These are phyloP conservation scores for Colletotrichum lupini DNA, from an alignment of 2,329 filamentous ascomycete genomes.

Conservation along the genomic window DNA sequence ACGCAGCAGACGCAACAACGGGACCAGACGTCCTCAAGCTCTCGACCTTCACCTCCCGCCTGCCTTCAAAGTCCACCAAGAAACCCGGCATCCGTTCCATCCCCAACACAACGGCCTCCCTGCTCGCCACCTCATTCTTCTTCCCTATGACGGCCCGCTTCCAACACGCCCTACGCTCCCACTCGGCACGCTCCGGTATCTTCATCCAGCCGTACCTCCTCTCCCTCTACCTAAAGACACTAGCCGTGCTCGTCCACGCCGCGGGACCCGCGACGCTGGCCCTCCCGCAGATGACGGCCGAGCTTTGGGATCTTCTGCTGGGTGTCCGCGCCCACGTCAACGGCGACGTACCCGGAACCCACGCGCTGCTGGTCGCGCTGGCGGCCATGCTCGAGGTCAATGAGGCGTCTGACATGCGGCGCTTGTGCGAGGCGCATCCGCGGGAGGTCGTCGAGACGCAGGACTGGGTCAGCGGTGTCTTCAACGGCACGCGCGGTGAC, in stretches of 20 bases:
- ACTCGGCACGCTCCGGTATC: conserved; percentile 58
- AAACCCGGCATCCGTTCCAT: conserved; percentile 65
- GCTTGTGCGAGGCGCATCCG: conserved; percentile 79
- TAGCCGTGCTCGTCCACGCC: conserved; percentile 85
- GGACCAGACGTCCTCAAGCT: conserved; percentile 90
- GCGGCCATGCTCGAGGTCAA: conserved; percentile 87
- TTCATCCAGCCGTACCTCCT: conserved; percentile 82
- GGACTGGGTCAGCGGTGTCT: conserved; percentile 85
- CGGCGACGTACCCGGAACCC: conserved; percentile 74
- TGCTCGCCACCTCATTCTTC: conserved; percentile 85
- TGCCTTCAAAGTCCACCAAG: conserved; percentile 53
- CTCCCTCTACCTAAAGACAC: conserved; percentile 84
- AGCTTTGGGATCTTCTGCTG: conserved; percentile 87
- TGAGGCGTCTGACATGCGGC: conserved; percentile 62
- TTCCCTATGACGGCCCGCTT: conserved; percentile 86
- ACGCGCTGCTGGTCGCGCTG: conserved; percentile 82
- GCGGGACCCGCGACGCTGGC: conserved; percentile 82
- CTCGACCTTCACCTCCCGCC: conserved; percentile 85
- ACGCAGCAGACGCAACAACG: conserved; percentile 81
- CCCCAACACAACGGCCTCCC: conserved; percentile 80
- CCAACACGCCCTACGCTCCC: conserved; percentile 67
- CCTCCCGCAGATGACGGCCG: conserved; percentile 82
- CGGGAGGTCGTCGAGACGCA: conserved; percentile 85
- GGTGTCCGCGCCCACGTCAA: conserved; percentile 69
- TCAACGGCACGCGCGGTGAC: conserved; percentile 67